phyloP scores from a whole-genome alignment of 1,284 basidiomycete species.

The Spongiforma sp. region DNA sequence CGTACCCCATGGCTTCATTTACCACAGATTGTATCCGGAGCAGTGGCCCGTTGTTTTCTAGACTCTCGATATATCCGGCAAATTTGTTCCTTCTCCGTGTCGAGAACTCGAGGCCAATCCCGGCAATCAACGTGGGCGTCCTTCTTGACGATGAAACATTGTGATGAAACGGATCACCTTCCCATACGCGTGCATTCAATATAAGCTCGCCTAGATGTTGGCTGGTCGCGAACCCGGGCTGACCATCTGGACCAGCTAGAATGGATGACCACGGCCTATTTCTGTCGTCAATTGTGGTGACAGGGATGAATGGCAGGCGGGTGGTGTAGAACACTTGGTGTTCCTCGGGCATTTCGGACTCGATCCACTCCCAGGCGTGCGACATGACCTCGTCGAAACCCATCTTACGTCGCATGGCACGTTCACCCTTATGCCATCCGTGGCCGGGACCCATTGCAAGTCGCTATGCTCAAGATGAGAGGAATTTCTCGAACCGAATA shows the following conservation, averaged over 20 bases:
- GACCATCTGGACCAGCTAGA: conserved; percentile 37
- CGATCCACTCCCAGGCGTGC: conserved; percentile 37
- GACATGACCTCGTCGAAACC: conserved; percentile 31
- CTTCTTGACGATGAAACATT: conserved; percentile 34
- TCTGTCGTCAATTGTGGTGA: conserved; percentile 42
- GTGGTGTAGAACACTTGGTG: conserved; percentile 41
- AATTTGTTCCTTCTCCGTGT: conserved; percentile 67
- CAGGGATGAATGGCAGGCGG: conserved; percentile 44
- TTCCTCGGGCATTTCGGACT: conserved; percentile 40
- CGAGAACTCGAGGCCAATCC: conserved; percentile 64
- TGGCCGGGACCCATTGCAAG: conserved; percentile 32
- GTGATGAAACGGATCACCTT: conserved; percentile 58
- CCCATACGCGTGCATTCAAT: conserved; percentile 52
- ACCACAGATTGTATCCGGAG: conserved; percentile 43
- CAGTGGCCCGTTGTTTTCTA: conserved; percentile 27
- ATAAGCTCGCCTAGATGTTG: conserved; percentile 46
- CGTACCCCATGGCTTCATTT: conserved; percentile 62
- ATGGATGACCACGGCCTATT: conserved; percentile 47
- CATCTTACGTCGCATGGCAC: conserved; percentile 39
- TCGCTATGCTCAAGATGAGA: no score
- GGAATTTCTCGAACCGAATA: no score
- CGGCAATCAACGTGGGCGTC: conserved; percentile 49
- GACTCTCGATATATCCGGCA: conserved; percentile 50
- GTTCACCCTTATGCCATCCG: conserved; percentile 49
- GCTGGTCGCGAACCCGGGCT: conserved; percentile 50